These are phyloP conservation scores for Trichoderma simmonsii DNA, from an alignment of 2,329 filamentous ascomycete species.

Conservation along the genomic window DNA sequence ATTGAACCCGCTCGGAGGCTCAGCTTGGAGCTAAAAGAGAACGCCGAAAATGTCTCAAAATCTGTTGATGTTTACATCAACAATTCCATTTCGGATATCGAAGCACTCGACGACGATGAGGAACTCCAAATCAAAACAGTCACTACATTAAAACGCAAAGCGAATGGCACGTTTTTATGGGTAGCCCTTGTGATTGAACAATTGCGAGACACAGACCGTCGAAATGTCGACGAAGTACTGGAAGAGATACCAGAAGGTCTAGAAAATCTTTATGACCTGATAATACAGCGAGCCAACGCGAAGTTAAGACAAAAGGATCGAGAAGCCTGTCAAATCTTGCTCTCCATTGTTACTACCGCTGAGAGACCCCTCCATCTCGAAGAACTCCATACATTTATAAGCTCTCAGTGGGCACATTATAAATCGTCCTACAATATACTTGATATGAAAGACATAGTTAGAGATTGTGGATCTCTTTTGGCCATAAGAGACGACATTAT, in stretches of 20 bases:
- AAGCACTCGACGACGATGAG: background rate
- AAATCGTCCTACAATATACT: background rate
- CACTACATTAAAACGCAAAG: background rate
- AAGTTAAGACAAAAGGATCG: background rate
- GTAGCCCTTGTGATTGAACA: background rate
- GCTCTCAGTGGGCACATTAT: background rate
- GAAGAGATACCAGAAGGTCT: background rate
- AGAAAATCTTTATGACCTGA: background rate
- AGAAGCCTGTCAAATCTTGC: background rate
- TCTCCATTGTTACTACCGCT: background rate
- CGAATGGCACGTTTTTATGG: background rate
- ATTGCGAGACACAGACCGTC: background rate
- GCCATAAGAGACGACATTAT: background rate
- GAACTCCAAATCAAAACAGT: background rate
- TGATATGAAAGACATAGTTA: background rate
- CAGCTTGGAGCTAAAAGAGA: background rate
- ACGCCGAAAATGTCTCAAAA: background rate
- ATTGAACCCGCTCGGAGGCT: background rate
- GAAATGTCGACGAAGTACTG: background rate
- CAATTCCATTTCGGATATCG: background rate
- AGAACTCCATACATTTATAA: background rate
- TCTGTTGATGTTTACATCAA: background rate
- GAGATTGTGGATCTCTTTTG: background rate
- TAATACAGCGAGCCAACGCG: rapidly evolving
- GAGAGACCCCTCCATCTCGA: background rate